Percentiles rank a stretch among this genome's conserved stretches.
Conservation (phyloP, 495 filamentous ascomycete species). For the Platismatia glauca region DNA sequence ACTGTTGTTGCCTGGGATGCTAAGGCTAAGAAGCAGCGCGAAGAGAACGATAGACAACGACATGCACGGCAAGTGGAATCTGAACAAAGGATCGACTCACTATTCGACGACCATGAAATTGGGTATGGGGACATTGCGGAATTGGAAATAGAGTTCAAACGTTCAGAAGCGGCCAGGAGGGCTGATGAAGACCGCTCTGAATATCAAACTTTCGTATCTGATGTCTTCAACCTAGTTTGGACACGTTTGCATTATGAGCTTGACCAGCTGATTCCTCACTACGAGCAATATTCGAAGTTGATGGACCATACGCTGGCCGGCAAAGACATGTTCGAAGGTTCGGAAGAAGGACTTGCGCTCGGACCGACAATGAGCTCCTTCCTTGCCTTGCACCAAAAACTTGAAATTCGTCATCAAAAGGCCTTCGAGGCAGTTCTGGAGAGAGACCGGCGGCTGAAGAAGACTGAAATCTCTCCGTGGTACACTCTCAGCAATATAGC, state of each 20-base stretch:
- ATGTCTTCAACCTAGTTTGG: conserved; percentile 47
- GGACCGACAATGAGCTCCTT: conserved; percentile 39
- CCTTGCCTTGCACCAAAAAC: conserved; percentile 39
- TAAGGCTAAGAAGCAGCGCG: conserved; percentile 34
- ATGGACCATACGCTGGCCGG: conserved; percentile 32
- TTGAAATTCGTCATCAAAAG: conserved; percentile 44
- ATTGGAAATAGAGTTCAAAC: conserved; percentile 53
- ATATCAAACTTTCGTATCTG: conserved; percentile 41
- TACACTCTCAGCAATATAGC: conserved; percentile 43
- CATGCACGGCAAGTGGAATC: conserved; percentile 45
- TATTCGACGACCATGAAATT: conserved; percentile 53
- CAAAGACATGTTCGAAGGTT: conserved; percentile 33
- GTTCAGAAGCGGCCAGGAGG: conserved; percentile 43
- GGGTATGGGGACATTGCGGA: conserved; percentile 53
- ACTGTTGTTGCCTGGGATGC: conserved; percentile 40
- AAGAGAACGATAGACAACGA: conserved; percentile 40
- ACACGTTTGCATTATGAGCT: conserved; percentile 45
- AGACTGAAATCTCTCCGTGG: conserved; percentile 41
- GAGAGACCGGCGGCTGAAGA: conserved; percentile 44
- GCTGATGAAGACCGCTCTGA: conserved; percentile 48
- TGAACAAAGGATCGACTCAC: conserved; percentile 43
- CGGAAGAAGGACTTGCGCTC: conserved; percentile 32
- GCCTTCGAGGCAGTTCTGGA: conserved; percentile 43
- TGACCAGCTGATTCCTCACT: conserved; percentile 41
- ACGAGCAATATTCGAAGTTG: conserved; percentile 33